phyloP scores from a whole-genome alignment of 1,139 yeast genomes.

The Arxiozyma heterogenica region DNA sequence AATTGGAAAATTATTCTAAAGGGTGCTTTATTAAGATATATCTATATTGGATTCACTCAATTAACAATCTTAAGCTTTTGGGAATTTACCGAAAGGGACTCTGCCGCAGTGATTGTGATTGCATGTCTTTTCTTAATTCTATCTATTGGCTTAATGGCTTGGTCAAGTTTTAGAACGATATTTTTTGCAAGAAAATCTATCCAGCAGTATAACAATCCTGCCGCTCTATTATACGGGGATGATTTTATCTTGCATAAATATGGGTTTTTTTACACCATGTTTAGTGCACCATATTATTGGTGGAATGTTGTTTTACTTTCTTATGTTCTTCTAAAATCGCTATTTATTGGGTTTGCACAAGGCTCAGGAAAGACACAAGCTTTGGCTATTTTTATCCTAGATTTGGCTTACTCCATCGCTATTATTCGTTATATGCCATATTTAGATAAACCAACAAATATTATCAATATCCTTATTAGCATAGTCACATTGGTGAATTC shows the following conservation, averaged over 20 bases:
- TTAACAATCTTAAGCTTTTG: constrained; percentile 60
- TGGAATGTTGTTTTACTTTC: constrained; percentile 53
- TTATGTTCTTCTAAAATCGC: constrained; percentile 50
- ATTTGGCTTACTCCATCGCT: constrained; percentile 50
- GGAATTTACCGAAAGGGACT: constrained; percentile 64
- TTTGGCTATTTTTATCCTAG: constrained; percentile 54
- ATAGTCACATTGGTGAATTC: constrained; percentile 61
- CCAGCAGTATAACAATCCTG: constrained; percentile 53
- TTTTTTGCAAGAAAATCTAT: constrained; percentile 50
- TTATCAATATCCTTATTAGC: constrained; percentile 54
- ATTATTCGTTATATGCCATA: constrained; percentile 55
- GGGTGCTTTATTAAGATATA: constrained; percentile 60
- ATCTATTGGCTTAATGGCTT: constrained; percentile 46
- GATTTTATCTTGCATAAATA: constrained; percentile 52
- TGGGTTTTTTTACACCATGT: constrained; percentile 76
- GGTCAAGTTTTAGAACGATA: constrained; percentile 52
- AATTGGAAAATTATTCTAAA: constrained; percentile 50
- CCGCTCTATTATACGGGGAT: constrained; percentile 69
- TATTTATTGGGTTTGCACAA: constrained; percentile 64
- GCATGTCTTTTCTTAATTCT: constrained; percentile 55
- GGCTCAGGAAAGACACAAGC: constrained; percentile 63
- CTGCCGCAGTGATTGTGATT: constrained; percentile 65
- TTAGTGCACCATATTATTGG: constrained; percentile 67
- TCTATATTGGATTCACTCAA: constrained; percentile 71
- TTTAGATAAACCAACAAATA: constrained; percentile 63